Evolutionary conservation across 805 yeast genomes (phyloP), one percentile per base, ranked within the genome.

Genomic region (Sugiyamaella smithiae): DNA sequence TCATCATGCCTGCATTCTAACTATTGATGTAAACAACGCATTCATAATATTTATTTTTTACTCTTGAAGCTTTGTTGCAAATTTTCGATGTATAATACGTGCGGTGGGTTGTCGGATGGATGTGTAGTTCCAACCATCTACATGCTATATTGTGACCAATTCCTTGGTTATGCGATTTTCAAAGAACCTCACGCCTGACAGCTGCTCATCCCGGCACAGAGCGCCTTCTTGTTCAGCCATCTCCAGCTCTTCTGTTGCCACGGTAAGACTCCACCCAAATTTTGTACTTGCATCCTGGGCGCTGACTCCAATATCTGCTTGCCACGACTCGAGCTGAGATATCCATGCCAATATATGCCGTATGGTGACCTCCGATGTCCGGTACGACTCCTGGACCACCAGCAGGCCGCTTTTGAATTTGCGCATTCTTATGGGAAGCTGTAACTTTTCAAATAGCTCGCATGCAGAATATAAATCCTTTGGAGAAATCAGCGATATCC

Each of bases 401-500:
- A 60, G 52, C 12, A 74, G 59, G 8, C 75, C 76, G 29, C 66
- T 58, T 19, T 66, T 65, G 40, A 74, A 70, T 40, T 58, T 70
- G 54, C 70, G 69, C 49, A 76, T 53, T 2, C 66, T 60, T 25
- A 84, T 64, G 0, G 91, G 88, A 12, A 91, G 67, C 5, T 77
- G 71, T 38, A 89, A 67, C 5, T 58, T 59, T 5, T 76, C 81
- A 58, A 88, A 80, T 11, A 72, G 62, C 23, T 71, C 72, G 46
- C 88, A 75, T 0, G 96, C 81, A 40, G 76, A 77, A 44, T 67
- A 72, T 44, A 91, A 68, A 55, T 88, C 95, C 20, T 65, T 66
- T 0, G 97, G 87, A 1, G 87, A 74, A 0, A 90, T 75, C 35
- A 88, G 71, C 42, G 83, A 84, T 23, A 78, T 69, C 5, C 88